Evolutionary conservation across 192 early-diverging fungal species (phyloP).

Genomic region (Dissophora globulifera): DNA sequence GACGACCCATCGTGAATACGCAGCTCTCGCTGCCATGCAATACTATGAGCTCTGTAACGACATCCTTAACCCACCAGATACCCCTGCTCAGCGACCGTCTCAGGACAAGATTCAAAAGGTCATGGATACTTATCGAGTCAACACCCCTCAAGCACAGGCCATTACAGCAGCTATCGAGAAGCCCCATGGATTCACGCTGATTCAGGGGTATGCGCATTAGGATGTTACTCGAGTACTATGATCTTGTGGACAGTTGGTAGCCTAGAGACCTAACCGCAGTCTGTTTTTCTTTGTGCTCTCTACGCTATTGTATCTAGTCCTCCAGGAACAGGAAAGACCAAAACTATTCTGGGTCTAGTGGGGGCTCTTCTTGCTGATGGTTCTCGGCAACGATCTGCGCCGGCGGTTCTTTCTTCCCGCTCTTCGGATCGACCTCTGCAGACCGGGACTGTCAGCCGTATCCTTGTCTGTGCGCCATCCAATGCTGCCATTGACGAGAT

Average conservation of each 20-base stretch:
- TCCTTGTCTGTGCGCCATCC: conserved; percentile 94
- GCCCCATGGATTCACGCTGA: conserved; percentile 83
- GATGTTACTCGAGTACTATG: too few relatives aligned
- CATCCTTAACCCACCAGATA: conserved; percentile 69
- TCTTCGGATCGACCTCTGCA: conserved; percentile 13
- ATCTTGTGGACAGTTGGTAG: too few relatives aligned
- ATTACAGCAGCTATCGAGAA: conserved; percentile 73
- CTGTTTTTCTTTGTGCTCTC: not conserved
- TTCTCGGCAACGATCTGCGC: conserved; percentile 7
- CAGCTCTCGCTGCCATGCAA: conserved; percentile 73
- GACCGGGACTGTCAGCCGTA: conserved; percentile 59
- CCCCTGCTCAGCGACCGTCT: conserved; percentile 31
- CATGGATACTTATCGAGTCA: conserved; percentile 79
- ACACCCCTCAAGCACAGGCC: conserved; percentile 91
- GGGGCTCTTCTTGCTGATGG: conserved; percentile 68
- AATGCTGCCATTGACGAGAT: conserved; percentile 98
- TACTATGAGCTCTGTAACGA: conserved; percentile 67
- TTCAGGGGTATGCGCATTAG: conserved; percentile 85
- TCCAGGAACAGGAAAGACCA: conserved; percentile 75
- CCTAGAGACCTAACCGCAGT: too few relatives aligned
- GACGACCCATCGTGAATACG: conserved; percentile 86
- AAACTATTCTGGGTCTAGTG: conserved; percentile 89
- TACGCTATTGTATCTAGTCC: conserved; percentile 59
- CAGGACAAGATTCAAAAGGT: conserved; percentile 53
- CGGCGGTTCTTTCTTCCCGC: conserved; percentile 14